Base-by-base conservation (phyloP, 2,329 filamentous ascomycete genomes). In the Ilyonectria robusta region DNA sequence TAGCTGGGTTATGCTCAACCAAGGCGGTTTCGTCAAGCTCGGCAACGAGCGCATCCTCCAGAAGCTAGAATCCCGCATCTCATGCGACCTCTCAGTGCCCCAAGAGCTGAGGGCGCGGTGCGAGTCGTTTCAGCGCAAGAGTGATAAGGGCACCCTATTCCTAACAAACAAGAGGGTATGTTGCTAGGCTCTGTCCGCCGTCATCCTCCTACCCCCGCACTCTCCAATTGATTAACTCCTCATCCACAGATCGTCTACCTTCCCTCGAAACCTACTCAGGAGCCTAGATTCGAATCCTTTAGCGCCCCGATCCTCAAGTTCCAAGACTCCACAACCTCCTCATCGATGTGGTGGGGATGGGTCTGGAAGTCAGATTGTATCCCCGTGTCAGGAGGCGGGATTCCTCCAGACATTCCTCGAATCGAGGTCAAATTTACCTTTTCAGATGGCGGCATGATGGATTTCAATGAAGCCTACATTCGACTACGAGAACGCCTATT, bases 361-460 rank as follows among this genome's bases (percentile, higher is more conserved):
- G 92, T 93, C 71, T 98, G 95, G 95, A 90, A 90, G 62, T 92
- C 93, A 26, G 84, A 92, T 50, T 90, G 97, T 65, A 92, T 92
- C 74, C 94, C 95, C 2, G 93, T 97, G 26, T 84, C 92, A 1
- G 93, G 93, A 40, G 96, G 96, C 42, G 93, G 94, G 56, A 93
- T 98, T 57, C 93, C 95, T 1, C 82, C 91, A 6, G 85, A 92
- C 23, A 87, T 94, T 68, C 87, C 91, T 19, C 89, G 91, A 31
- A 85, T 97, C 48, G 94, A 96, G 75, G 81, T 97, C 72, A 94
- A 93, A 78, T 87, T 98, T 75, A 94, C 92, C 23, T 98, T 98
- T 85, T 95, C 94, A 78, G 95, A 98, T 69, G 95, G 95, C 48
- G 95, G 95, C n/a, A 95, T 95, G 65, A 96, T 93, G 79, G 94